Evolutionary conservation across 2,329 filamentous ascomycete species (phyloP), one percentile per base, ranked within the genome.

Genomic region (Cytospora schulzeri): DNA sequence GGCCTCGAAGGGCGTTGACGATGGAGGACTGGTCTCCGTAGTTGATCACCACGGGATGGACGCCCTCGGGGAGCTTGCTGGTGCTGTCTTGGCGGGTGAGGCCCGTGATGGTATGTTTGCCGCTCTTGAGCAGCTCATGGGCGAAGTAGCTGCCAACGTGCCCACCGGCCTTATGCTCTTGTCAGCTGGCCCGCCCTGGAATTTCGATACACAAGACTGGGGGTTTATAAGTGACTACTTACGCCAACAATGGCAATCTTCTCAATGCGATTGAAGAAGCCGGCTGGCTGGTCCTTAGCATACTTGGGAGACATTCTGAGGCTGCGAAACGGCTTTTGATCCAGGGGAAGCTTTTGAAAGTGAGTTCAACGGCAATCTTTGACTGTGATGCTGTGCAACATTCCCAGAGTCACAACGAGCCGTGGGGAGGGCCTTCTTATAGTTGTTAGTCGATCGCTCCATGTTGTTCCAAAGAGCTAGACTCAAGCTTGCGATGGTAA

Each of bases 61-160:
- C 76, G 17, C 81, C 80, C 1, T 75, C 67, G 3, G 84, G 83
- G 4, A 85, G 69, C 19, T 69, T 74, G 66, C 71, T 76, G 1
- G 67, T 66, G 71, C 80, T 82, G 56, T 72, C 76, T 28, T 70
- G 70, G 31, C 83, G 82, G 14, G 81, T 80, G 28, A 85, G 73
- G 22, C 81, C 83, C 0, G 83, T 86, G 33, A 86, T 74, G 15
- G 73, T 77, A 69, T 86, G 83, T 67, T 78, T 82, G 48, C 80
- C 81, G 1, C 76, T 78, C 15, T 77, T 70, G 4, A 85, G 71
- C 0, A 87, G 78, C 6, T 73, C 73, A 5, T 73, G 67, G 2
- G 76, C 69, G 24, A 83, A 72, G 61, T 76, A 69, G 4, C 69
- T 71, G 28, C 80, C 80, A 57, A 82, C 68, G 11, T 70, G 74